These are phyloP conservation scores for Haplographium delicatum DNA, from an alignment of 495 filamentous ascomycete genomes.

Conservation along the genomic window DNA sequence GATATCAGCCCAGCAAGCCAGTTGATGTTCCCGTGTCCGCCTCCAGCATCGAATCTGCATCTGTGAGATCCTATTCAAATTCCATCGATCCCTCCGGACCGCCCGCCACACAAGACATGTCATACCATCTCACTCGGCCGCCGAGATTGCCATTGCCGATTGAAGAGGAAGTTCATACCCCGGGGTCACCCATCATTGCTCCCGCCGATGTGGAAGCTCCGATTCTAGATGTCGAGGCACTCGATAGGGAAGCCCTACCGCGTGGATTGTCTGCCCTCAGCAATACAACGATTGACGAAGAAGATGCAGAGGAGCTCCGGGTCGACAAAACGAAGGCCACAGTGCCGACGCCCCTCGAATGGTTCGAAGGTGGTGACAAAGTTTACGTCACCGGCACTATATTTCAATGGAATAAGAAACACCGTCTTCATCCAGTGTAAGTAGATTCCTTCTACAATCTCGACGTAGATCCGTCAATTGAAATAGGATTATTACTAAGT, in stretches of 20 bases:
- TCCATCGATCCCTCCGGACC: constrained; percentile 32
- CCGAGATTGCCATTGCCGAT: constrained; percentile 88
- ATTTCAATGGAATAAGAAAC: constrained; percentile 91
- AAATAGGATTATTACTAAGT: no score
- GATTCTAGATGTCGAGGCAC: constrained; percentile 40
- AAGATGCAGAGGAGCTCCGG: constrained; percentile 67
- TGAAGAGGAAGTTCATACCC: constrained; percentile 78
- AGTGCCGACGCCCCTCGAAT: constrained; percentile 79
- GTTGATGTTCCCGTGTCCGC: constrained; percentile 43
- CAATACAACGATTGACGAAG: constrained; percentile 69
- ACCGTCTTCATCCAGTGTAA: constrained; percentile 77
- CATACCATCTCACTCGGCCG: constrained; percentile 63
- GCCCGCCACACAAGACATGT: constrained; percentile 42
- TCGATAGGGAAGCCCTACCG: constrained; percentile 42
- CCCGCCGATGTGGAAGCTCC: constrained; percentile 56
- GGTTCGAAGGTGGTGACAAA: constrained; percentile 71
- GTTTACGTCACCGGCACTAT: constrained; percentile 97
- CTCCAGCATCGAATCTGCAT: constrained; percentile 21
- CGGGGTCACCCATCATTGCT: constrained; percentile 77
- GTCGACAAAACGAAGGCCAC: constrained; percentile 57
- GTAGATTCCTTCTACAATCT: constrained; percentile 32
- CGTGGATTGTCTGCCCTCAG: constrained; percentile 60
- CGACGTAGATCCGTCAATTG: no score
- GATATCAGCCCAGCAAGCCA: constrained; percentile 40
- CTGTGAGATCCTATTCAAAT: constrained; percentile 20